Conservation (phyloP, 1,139 yeast genomes). For the Magnusiomyces tetraspermus region DNA sequence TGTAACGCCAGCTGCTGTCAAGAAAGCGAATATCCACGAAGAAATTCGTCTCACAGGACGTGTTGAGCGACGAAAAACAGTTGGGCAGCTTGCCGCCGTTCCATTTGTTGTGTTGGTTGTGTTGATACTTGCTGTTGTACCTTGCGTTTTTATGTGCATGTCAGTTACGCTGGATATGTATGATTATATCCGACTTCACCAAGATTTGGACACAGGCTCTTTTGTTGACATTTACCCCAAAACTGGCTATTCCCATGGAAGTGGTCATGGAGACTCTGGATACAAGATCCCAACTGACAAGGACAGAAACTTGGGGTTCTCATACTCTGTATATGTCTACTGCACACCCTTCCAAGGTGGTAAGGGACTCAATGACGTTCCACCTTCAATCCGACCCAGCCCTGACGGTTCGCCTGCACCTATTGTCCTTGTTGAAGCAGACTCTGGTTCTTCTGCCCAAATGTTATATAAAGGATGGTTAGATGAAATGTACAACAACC, state of each 20-base stretch:
- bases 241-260: not conserved
- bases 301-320: not conserved
- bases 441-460: conserved; percentile 51
- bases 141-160: conserved; percentile 39
- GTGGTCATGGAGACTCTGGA: conserved; percentile 4
- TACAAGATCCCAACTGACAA: not conserved
- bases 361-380: conserved; percentile 15
- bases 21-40: conserved; percentile 42
- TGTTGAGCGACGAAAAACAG: conserved; percentile 47
- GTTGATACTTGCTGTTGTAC: conserved; percentile 19
- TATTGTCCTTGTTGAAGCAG: conserved; percentile 65
- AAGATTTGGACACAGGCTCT: conserved; percentile 15
- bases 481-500: conserved; percentile 53
- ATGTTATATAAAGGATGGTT: conserved; percentile 61
- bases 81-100: conserved; percentile 47
- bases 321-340: conserved; percentile 39
- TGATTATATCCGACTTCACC: conserved; percentile 46
- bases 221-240: conserved; percentile 11
- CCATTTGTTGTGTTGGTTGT: conserved; percentile 34
- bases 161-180: conserved; percentile 48
- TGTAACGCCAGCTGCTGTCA: conserved; percentile 47
- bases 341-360: conserved; percentile 37
- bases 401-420: conserved; percentile 36
- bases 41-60: conserved; percentile 52
- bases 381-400: conserved; percentile 1